Evolutionary conservation across 441 rosid species (phyloP).

Genomic region (Biscutella auriculata): DNA sequence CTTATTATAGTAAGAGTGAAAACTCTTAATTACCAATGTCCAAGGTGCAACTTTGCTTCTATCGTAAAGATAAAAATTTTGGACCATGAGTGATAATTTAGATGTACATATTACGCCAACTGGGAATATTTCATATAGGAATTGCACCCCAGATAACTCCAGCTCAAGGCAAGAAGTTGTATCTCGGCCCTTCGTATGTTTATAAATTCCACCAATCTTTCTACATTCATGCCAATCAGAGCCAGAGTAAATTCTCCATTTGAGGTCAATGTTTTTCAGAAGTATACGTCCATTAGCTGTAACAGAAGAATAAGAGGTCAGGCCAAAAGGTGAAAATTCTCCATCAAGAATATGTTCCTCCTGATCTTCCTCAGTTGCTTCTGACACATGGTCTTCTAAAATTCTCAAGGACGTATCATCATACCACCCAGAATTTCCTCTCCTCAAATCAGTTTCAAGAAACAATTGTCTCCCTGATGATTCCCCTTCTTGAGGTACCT

Average conservation of each 20-base stretch:
- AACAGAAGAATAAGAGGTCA: conserved; percentile 29
- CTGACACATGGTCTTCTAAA: conserved; percentile 78
- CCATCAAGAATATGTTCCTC: conserved; percentile 37
- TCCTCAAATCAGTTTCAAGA: conserved; percentile 39
- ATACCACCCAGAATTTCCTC: conserved; percentile 75
- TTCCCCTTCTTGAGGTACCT: conserved; percentile 40
- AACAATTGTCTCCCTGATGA: conserved; percentile 26
- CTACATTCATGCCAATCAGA: conserved; percentile 55
- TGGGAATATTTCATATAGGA: conserved; percentile 58
- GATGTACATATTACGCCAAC: conserved; percentile 54
- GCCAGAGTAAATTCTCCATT: conserved; percentile 86
- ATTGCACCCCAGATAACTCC: conserved; percentile 50
- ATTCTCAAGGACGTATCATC: conserved; percentile 44
- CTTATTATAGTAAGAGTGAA: neutral
- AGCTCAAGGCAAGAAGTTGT: conserved; percentile 56
- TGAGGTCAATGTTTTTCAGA: conserved; percentile 48
- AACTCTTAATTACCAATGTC: conserved; percentile 53
- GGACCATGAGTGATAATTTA: conserved; percentile 55
- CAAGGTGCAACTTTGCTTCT: conserved; percentile 68
- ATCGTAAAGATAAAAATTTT: conserved; percentile 73
- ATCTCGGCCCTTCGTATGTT: conserved; percentile 43
- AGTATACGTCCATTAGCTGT: conserved; percentile 49
- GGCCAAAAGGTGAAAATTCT: conserved; percentile 27
- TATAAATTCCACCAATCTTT: conserved; percentile 23
- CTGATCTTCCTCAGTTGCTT: conserved; percentile 39